Evolutionary conservation across 106 monocot species (phyloP), one percentile per base, ranked within the genome.

Genomic region (Apostasia shenzhenica): DNA sequence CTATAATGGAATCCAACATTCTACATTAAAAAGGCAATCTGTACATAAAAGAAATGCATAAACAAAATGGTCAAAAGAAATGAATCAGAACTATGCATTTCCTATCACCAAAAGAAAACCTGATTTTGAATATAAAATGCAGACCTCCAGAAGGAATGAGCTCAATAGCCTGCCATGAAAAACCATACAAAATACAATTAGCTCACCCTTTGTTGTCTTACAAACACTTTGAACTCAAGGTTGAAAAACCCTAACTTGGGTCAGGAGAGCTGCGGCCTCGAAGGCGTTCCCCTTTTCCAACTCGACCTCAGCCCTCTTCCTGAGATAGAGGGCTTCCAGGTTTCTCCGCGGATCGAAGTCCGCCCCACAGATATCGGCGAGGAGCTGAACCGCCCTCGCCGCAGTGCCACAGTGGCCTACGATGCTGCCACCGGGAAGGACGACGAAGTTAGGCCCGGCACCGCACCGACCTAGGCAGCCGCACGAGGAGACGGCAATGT

Each of bases 391-490:
- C 5, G 80, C 85, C 46, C 81, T 71, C 9, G 81, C 78, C 41
- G 85, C 6, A 40, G 81, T 85, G 47, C 75, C 69, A 59, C 81
- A 81, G 72, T 81, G 77, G 39, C 75, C 61, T 3, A 85, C 46
- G 9, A 75, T 14, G 45, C 50, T 57, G 6, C 74, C 85, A 8
- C 48, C 38, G n/a, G 78, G 85, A 42, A 81, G 66, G 46, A 81
- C 61, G 14, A 72, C 81, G 54, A 85, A 78, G 51, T 81, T 85
- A n/a, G 81, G 81, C 46, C 81, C 85, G 8, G 78, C 73, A 48
- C 85, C 85, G 63, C 81, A 85, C 37, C 74, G 74, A 54, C 81
- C 85, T 67, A 85, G 85, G 75, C 85, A 85, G 8, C 74, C 74
- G 58, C 74, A 67, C 7, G 74, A 75, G 37, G 57, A 9, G 50